Conservation (phyloP, 2,329 filamentous ascomycete species). For the Leptographium galeiforme region DNA sequence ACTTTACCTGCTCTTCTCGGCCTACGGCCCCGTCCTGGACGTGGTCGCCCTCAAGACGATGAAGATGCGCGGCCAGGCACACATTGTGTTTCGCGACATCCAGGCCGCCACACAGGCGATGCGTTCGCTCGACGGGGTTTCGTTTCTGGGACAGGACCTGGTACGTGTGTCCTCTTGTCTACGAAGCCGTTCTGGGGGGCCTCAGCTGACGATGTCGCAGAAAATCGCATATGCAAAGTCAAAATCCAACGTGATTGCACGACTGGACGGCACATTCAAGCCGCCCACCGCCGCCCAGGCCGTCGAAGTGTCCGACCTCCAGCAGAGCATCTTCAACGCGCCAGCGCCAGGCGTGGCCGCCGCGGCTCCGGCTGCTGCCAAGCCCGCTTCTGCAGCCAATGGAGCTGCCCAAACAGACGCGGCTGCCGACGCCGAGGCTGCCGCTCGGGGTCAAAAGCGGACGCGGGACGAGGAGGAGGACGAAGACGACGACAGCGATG, state of each 20-base stretch:
- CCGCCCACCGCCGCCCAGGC: conserved; percentile 43
- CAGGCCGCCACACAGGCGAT: conserved; percentile 90
- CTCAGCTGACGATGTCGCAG: conserved; percentile 28
- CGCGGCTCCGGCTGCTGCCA: conserved; percentile 22
- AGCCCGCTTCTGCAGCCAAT: not conserved
- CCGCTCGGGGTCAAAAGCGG: conserved; percentile 50
- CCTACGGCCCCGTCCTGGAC: conserved; percentile 84
- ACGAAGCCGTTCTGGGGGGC: not conserved
- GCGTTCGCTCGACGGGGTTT: conserved; percentile 72
- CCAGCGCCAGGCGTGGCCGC: conserved; percentile 38
- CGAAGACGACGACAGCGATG: conserved; percentile 48
- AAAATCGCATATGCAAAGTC: conserved; percentile 84
- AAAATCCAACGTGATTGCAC: conserved; percentile 77
- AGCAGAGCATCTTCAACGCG: conserved; percentile 69
- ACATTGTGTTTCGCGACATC: conserved; percentile 79
- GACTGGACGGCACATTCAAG: conserved; percentile 82
- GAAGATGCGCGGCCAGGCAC: conserved; percentile 93
- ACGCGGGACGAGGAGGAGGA: conserved; percentile 55
- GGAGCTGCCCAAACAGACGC: not conserved
- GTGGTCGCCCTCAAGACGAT: conserved; percentile 77
- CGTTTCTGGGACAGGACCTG: conserved; percentile 74
- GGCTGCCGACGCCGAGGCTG: not conserved
- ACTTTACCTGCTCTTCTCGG: conserved; percentile 87
- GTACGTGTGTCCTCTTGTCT: conserved; percentile 33
- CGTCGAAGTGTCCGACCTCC: conserved; percentile 57